Base-by-base conservation (phyloP, 352 stramenopile genomes). In the Phytophthora chlamydospora region DNA sequence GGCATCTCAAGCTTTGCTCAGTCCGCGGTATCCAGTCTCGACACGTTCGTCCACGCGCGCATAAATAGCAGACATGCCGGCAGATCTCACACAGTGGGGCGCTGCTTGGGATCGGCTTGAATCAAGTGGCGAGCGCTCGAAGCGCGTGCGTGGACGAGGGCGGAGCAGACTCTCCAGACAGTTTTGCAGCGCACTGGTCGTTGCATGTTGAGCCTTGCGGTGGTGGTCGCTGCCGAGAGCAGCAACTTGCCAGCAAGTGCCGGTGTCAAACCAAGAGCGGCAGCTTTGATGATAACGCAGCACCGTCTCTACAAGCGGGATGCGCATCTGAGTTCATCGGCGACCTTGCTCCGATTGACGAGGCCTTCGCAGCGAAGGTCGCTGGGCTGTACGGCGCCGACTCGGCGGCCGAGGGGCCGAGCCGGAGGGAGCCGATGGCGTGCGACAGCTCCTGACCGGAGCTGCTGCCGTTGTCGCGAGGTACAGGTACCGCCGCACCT, bases 91-190 rank as follows among this genome's bases (percentile, higher is more conserved):
- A 56, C 21, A 38, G 33, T 34, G 17, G 12, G 6, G 48, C 21
- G 21, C 35, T 56, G 35, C 48, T 56, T 56, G 36, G 48, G 35
- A 56, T 56, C 48, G 48, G 48, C 48, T 42, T 56, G 36, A 56
- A 56, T 56, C 48, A 45, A 56, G 48, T 55, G 21, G 13, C 47
- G 21, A 16, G 24, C 13, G 3, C 21, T 24, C 21, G 21, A 24
- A 24, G 21, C 21, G 33, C 42, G 42, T 35, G 24, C 42, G 42
- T 36, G 42, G 42, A 24, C 21, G 21, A 24, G 21, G 21, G 21
- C 21, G 21, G 21, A 24, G 1, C 36, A 42, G 36, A 13, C 36
- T 13, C 11, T 42, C 36, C 11, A 4, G 36, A n/a, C 14, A 24
- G 3, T 42, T 16, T 42, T 42, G n/a, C 36, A 38, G 9, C 36